A percentile compares a stretch with the other conserved stretches of the same genome.
Evolutionary conservation across 768 basidiomycete species (phyloP).

Genomic region (Mycena alexandri): DNA sequence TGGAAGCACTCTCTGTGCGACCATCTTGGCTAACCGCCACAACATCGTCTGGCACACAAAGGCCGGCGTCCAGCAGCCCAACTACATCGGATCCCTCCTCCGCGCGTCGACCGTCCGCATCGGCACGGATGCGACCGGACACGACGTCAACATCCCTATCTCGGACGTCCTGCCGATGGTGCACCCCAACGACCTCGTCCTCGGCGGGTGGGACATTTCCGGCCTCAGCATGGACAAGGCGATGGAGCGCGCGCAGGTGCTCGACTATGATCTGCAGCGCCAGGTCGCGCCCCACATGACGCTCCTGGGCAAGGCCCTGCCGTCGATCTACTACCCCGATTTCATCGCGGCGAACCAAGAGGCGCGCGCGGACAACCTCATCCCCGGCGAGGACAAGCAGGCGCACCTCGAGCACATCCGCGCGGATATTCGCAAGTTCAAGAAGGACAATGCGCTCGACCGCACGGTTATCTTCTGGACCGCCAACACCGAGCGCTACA

Average conservation of each 20-base stretch:
- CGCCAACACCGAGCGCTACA: constrained; percentile 98
- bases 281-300: constrained; percentile 92
- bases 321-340: constrained; percentile 97
- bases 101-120: constrained; percentile 96
- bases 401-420: constrained; percentile 93
- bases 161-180: constrained; percentile 97
- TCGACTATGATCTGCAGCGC: constrained; percentile 97
- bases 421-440: constrained; percentile 95
- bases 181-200: constrained; percentile 96
- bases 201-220: constrained; percentile 99
- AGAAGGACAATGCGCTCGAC: constrained; percentile 83
- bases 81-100: constrained; percentile 97
- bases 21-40: constrained; percentile 95
- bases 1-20: constrained; percentile 92
- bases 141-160: constrained; percentile 93
- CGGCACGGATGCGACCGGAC: constrained; percentile 85
- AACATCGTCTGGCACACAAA: constrained; percentile 97
- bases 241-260: constrained; percentile 92
- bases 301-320: constrained; percentile 83
- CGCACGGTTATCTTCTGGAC: constrained; percentile 98
- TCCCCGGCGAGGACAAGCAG: constrained; percentile 89
- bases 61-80: constrained; percentile 90
- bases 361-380: constrained; percentile 93
- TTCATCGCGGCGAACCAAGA: constrained; percentile 99
- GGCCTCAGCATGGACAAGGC: constrained; percentile 87